Percentiles rank a stretch among this genome's conserved stretches.
Evolutionary conservation across 345 rosid genomes (phyloP).

Genomic region (Moricandia moricandioides): DNA sequence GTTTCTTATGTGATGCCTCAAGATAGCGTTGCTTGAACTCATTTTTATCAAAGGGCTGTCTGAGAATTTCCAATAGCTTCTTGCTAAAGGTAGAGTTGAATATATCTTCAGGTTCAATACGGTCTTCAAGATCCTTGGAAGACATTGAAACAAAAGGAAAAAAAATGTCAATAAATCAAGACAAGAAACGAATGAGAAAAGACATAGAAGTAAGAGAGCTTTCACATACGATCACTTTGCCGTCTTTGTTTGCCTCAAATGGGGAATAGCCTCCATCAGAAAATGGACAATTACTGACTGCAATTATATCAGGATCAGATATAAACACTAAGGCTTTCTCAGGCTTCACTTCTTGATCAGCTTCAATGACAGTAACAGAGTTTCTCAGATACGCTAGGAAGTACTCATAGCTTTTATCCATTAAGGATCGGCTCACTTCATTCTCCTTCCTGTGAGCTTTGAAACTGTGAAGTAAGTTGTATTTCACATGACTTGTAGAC

Average conservation of each 20-base stretch:
- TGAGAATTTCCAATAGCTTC: conserved; percentile 47
- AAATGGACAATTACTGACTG: conserved; percentile 39
- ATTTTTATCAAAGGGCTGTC: conserved; percentile 43
- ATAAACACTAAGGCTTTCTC: conserved; percentile 32
- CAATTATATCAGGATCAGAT: conserved; percentile 53
- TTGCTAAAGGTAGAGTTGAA: conserved; percentile 45
- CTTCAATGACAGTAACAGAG: conserved; percentile 10
- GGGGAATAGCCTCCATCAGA: conserved; percentile 35
- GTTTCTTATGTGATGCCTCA: conserved; percentile 31
- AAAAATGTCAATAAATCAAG: background rate
- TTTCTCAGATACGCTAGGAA: conserved; percentile 20
- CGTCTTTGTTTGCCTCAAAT: conserved; percentile 40
- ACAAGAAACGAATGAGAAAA: background rate
- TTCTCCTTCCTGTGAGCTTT: conserved; percentile 2
- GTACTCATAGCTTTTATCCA: conserved; percentile 35
- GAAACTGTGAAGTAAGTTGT: background rate
- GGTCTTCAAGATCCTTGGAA: conserved; percentile 35
- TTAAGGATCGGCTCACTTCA: background rate
- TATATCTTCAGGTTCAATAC: conserved; percentile 20
- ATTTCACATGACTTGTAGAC: conserved; percentile 24
- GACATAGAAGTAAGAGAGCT: background rate
- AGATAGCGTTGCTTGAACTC: conserved; percentile 40
- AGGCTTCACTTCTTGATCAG: conserved; percentile 4
- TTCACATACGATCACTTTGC: conserved; percentile 27
- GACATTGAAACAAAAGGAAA: background rate